Evolutionary conservation across 139 green algal genomes (phyloP), one percentile per base, ranked within the genome.

Genomic region (Eudorina sp.): DNA sequence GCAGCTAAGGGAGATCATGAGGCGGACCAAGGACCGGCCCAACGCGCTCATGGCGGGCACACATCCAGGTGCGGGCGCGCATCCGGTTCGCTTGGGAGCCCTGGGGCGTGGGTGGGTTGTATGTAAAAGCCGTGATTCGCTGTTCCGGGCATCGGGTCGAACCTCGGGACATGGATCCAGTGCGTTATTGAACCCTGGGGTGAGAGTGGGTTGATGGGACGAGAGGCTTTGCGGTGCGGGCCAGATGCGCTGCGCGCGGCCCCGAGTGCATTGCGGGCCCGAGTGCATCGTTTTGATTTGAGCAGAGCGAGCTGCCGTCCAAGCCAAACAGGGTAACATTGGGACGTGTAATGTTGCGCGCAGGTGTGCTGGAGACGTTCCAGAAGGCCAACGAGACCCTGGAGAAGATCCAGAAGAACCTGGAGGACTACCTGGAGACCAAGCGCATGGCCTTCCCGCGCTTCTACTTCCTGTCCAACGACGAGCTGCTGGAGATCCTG

Each of bases 401-500:
- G 55, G 96, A 98, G 90, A 92, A 93, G 53, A 96, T 98, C 74
- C 93, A 97, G 89, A 98, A 98, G 92, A 96, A 95, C 88, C 88
- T 98, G 58, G 95, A 97, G 88, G 95, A 97, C 83, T 98, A 98
- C 90, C 92, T 98, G 75, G 95, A 98, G 92, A 97, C 94, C 64
- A 98, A 98, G 94, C 92, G 95, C 75, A 96, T 97, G 84, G 94
- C 93, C 68, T 98, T 98, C 93, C 95, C 96, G 31, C 93, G 95
- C 82, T 96, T 96, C 86, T 97, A 96, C 92, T 97, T 96, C 91
- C 82, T 97, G 27, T 96, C 93, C 69, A 97, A 98, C 90, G 94
- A 98, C 84, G 96, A 98, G 92, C 95, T 98, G 72, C 92, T 98
- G n/a, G 95, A 98, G 88, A 97, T 98, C 85, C 89, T 97, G 60